Evolutionary conservation across 352 stramenopile species (phyloP).

Genomic region (Hyaloperonospora brassicae): DNA sequence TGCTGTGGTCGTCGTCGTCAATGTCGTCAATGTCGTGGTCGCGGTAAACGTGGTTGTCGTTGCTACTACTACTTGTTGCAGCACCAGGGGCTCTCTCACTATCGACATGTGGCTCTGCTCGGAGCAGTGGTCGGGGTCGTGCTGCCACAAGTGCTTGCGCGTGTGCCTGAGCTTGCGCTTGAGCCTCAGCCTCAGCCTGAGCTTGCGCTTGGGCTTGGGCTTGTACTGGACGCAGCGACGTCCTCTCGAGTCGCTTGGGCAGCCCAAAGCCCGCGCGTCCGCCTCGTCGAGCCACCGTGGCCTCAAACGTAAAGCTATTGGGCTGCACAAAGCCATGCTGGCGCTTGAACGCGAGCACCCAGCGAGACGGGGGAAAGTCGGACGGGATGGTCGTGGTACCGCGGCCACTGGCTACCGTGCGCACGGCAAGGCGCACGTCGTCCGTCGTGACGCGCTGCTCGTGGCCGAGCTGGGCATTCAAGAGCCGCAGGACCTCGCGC

Average conservation of each 20-base stretch:
- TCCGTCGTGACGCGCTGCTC: conserved; percentile 41
- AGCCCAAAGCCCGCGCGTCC: conserved; percentile 7
- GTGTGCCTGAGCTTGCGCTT: no score
- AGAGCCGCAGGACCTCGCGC: conserved; percentile 26
- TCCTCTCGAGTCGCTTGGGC: conserved; percentile 12
- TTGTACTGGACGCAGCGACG: not conserved
- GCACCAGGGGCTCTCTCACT: no score
- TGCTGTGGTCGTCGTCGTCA: not conserved
- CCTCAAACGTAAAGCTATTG: conserved; percentile 19
- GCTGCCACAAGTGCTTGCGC: not conserved
- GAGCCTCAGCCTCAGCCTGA: no score
- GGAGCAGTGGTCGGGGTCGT: not conserved
- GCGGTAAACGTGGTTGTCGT: no score
- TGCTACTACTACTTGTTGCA: no score
- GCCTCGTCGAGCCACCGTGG: not conserved
- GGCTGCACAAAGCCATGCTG: conserved; percentile 34
- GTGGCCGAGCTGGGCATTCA: conserved; percentile 36
- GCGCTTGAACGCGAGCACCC: conserved; percentile 48
- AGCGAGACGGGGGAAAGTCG: conserved; percentile 41
- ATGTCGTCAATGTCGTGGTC: not conserved
- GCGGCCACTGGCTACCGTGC: conserved; percentile 33
- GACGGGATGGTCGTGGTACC: conserved; percentile 25
- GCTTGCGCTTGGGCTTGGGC: not conserved
- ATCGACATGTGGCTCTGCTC: no score
- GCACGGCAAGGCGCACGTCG: conserved; percentile 40